A percentile compares a stretch with the other conserved stretches of the same genome.
phyloP scores from a whole-genome alignment of 2,329 filamentous ascomycete species.

The Leptographium lundbergii region DNA sequence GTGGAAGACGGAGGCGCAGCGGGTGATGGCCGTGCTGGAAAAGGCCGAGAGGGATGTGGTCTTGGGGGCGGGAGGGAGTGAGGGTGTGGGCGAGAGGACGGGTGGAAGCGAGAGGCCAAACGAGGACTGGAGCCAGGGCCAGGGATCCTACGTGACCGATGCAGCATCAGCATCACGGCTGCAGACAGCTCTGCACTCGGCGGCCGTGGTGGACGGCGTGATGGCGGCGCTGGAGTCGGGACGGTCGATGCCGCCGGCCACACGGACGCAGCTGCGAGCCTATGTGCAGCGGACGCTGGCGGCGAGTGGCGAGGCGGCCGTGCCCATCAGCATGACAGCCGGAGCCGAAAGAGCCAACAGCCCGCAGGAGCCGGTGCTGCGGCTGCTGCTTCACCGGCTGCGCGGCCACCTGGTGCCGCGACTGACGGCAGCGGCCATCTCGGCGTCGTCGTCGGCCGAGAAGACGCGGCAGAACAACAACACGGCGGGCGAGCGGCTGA shows the following conservation, averaged over 20 bases:
- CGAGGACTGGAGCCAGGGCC: too few relatives aligned
- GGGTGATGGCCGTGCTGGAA: constrained; percentile 59
- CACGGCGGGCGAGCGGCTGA: constrained; percentile 56
- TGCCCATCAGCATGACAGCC: constrained; percentile 16
- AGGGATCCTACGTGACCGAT: neutral
- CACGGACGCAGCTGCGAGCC: constrained; percentile 44
- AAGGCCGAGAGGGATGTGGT: constrained; percentile 23
- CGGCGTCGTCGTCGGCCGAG: constrained; percentile 44
- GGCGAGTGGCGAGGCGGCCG: constrained; percentile 33
- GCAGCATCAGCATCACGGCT: neutral
- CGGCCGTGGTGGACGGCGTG: constrained; percentile 43
- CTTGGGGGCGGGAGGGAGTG: neutral
- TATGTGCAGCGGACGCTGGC: constrained; percentile 43
- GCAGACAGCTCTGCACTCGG: neutral
- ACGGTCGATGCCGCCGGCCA: constrained; percentile 51
- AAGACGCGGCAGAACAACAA: constrained; percentile 58
- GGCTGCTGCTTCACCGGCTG: constrained; percentile 55
- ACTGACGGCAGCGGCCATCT: constrained; percentile 37
- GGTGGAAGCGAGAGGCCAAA: neutral
- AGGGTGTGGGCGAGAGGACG: neutral
- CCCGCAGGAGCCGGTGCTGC: constrained; percentile 41
- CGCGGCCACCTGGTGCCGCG: constrained; percentile 53
- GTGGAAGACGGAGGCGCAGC: constrained; percentile 62
- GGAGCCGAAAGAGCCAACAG: neutral
- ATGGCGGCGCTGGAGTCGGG: constrained; percentile 51